phyloP scores from a whole-genome alignment of 2,329 filamentous ascomycete genomes.

The Epichloe gansuensis region DNA sequence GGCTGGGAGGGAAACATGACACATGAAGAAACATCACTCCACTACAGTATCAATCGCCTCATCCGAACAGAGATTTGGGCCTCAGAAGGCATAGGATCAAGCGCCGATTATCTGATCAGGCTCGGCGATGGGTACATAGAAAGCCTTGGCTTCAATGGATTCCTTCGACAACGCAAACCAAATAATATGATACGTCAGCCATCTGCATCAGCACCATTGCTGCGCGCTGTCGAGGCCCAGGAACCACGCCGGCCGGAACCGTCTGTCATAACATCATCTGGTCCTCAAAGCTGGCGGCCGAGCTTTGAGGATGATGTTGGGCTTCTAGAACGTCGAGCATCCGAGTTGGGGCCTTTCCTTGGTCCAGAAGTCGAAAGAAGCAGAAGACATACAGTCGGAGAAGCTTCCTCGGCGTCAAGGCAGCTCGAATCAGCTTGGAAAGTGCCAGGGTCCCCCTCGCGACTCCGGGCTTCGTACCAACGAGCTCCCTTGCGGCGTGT shows the following conservation, averaged over 20 bases:
- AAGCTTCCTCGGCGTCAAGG: conserved; percentile 29
- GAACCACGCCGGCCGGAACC: conserved; percentile 6
- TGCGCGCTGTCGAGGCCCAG: conserved; percentile 2
- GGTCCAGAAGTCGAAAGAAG: conserved; percentile 9
- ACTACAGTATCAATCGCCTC: conserved; percentile 28
- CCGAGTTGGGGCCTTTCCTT: conserved; percentile 2
- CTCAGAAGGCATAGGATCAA: conserved; percentile 31
- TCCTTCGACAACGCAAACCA: conserved; percentile 15
- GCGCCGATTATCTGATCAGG: conserved; percentile 35
- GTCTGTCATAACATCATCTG: background rate
- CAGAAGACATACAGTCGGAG: conserved; percentile 33
- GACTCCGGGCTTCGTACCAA: conserved; percentile 31
- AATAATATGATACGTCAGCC: conserved; percentile 1
- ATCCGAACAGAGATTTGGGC: conserved; percentile 35
- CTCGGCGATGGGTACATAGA: conserved; percentile 33
- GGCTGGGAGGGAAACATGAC: conserved; percentile 26
- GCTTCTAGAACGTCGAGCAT: conserved; percentile 5
- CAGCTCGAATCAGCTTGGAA: conserved; percentile 26
- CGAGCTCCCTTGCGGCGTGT: conserved; percentile 54
- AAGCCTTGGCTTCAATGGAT: conserved; percentile 20
- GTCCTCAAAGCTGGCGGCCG: conserved; percentile 5
- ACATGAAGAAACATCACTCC: conserved; percentile 31
- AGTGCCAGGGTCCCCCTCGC: conserved; percentile 27
- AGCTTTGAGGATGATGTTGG: conserved; percentile 8
- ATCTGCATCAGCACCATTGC: conserved; percentile 6